Percentiles rank a stretch among this genome's conserved stretches.
phyloP scores from a whole-genome alignment of 2,329 filamentous ascomycete species.

The Ascochyta fabae region DNA sequence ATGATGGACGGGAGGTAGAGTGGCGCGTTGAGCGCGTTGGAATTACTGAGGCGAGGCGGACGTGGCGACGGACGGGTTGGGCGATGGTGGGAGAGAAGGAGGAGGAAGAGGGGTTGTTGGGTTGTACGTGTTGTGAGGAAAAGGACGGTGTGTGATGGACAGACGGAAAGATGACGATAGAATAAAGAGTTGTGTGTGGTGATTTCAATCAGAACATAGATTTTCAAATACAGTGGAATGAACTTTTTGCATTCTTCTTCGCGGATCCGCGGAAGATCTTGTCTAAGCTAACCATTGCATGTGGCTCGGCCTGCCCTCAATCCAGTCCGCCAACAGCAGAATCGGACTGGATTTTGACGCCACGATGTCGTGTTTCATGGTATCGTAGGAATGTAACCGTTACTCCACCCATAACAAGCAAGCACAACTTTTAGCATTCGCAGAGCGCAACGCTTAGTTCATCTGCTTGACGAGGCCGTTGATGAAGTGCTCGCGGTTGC shows the following conservation, averaged over 20 bases:
- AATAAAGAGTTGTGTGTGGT: not conserved
- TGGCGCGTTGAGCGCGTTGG: not conserved
- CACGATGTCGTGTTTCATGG: conserved; percentile 34
- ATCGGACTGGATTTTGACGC: conserved; percentile 25
- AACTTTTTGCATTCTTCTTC: conserved; percentile 32
- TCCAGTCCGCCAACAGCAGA: conserved; percentile 11
- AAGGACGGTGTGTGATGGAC: not conserved
- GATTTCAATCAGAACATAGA: no score
- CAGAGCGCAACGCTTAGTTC: conserved; percentile 70
- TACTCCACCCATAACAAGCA: conserved; percentile 35
- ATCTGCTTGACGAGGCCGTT: conserved; percentile 96
- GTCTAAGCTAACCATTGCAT: conserved; percentile 39
- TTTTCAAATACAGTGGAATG: conserved; percentile 10
- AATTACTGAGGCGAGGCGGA: no score
- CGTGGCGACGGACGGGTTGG: no score
- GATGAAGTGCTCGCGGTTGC: conserved; percentile 99
- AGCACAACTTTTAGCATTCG: conserved; percentile 22
- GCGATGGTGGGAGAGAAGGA: not conserved
- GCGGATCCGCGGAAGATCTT: conserved; percentile 33
- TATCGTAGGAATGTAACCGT: conserved; percentile 38
- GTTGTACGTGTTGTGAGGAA: not conserved
- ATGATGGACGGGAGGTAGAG: not conserved
- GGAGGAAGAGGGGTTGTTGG: not conserved
- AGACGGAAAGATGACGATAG: no score
- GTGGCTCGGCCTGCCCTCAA: conserved; percentile 40